Evolutionary conservation across 208 protist species (phyloP).

Genomic region (Trypanosoma platydactyli): DNA sequence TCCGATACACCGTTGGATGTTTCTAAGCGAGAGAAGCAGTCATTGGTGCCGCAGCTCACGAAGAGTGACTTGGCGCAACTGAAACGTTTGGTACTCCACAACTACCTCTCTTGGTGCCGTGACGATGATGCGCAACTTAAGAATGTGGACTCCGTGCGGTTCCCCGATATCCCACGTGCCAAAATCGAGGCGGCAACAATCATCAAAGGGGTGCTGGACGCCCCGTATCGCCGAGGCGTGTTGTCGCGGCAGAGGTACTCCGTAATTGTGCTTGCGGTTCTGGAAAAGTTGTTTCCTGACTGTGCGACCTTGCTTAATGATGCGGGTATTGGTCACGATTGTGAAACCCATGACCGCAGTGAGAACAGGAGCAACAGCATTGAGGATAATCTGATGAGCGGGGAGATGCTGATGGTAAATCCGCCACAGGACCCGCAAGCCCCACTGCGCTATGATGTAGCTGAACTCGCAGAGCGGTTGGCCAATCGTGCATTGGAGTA

Average conservation of each 20-base stretch:
- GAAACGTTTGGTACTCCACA: background rate
- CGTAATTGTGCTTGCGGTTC: slow-evolving; percentile 23
- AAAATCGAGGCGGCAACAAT: slow-evolving; percentile 18
- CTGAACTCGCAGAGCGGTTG: background rate
- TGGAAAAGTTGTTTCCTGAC: slow-evolving; percentile 25
- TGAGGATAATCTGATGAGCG: background rate
- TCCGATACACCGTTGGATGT: too few relatives aligned
- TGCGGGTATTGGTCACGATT: too few relatives aligned
- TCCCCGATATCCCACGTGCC: slow-evolving; percentile 7
- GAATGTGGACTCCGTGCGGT: background rate
- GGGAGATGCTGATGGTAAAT: slow-evolving; percentile 4
- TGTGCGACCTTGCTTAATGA: background rate
- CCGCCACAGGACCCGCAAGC: slow-evolving; percentile 13
- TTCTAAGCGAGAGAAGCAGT: background rate
- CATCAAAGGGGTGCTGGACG: slow-evolving; percentile 12
- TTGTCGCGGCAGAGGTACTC: slow-evolving; percentile 19
- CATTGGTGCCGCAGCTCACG: background rate
- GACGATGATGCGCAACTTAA: background rate
- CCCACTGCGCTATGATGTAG: slow-evolving; percentile 12
- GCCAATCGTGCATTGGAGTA: slow-evolving; percentile 13
- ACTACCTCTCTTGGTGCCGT: background rate
- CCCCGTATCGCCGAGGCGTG: slow-evolving; percentile 10
- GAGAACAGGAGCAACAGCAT: background rate
- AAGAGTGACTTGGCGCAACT: slow-evolving; percentile 11
- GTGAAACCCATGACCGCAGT: background rate